Evolutionary conservation across 306 rosid species (phyloP), one percentile per base, ranked within the genome.

Genomic region (Nissolia schottii): DNA sequence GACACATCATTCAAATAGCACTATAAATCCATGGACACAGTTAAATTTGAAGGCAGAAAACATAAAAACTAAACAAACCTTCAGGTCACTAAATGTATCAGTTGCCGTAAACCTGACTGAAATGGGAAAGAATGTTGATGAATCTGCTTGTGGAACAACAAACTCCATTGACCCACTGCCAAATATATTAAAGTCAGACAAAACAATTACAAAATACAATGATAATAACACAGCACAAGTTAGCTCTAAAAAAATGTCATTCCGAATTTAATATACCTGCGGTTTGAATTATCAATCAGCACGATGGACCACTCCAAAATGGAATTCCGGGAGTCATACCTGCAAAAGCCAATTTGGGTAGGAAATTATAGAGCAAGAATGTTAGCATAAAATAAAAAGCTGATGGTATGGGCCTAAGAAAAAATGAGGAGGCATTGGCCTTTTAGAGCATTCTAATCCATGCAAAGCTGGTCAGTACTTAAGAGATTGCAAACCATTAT

Each of bases 111-210:
- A 93, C 11, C 84, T 75, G 13, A 91, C 93, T 60, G 97, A 91
- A 75, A 93, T 91, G 60, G 97, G 97, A 72, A 93, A 91, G 82
- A 93, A 93, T 57, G 81, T 70, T 22, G 97, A 91, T 71, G 98
- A 81, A 75, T 94, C 97, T 13, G 91, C 85, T 58, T 81, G 89
- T 14, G 97, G 97, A 82, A 94, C 96, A 70, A 91, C 97, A 74
- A 94, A 94, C 77, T 91, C 97, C 96, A 91, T 73, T 1, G 97
- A 89, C 56, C 98, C 97, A 81, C 98, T 94, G 91, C 77, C 76
- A 86, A 71, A 50, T 38, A 34, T 55, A 75, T 12, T 45, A n/a
- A 70, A 38, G 67, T 75, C 74, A 76, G 66, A 79, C 37, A 45
- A 82, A 29, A 51, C 49, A 59, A 20, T 18, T 62, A 13, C 15